These are phyloP conservation scores for Pseudozyma thailandica DNA, from an alignment of 1,284 basidiomycete species.

Conservation along the genomic window DNA sequence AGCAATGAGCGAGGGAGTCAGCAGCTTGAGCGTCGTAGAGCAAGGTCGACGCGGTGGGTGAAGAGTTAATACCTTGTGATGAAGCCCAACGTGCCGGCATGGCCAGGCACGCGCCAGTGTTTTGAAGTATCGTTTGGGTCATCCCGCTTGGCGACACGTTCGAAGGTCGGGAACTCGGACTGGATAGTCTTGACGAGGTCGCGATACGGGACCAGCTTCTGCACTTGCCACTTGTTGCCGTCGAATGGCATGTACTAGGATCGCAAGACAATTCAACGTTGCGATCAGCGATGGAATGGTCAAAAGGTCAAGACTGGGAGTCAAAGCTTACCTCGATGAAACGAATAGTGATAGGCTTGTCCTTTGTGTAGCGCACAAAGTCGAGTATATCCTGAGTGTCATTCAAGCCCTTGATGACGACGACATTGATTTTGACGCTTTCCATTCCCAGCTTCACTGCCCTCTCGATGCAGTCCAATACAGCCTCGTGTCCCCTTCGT, in stretches of 20 bases:
- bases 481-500: constrained; percentile 76
- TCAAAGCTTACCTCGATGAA: constrained; percentile 76
- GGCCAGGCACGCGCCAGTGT: constrained; percentile 79
- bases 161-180: constrained; percentile 36
- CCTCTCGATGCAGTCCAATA: constrained; percentile 76
- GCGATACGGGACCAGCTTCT: constrained; percentile 75
- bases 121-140: constrained; percentile 83
- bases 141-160: constrained; percentile 68
- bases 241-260: constrained; percentile 85
- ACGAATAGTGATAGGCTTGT: constrained; percentile 77
- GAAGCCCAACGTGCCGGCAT: constrained; percentile 81
- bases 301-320: neutral
- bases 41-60: neutral
- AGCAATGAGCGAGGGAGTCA: neutral
- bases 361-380: constrained; percentile 79
- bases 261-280: neutral
- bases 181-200: constrained; percentile 48
- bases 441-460: constrained; percentile 72
- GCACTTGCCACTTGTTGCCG: constrained; percentile 81
- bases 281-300: neutral
- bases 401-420: constrained; percentile 83
- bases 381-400: constrained; percentile 77
- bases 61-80: constrained; percentile 71
- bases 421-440: constrained; percentile 83
- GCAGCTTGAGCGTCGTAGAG: neutral